phyloP scores from a whole-genome alignment of 2,329 filamentous ascomycete genomes.

The Westerdykella ornata region DNA sequence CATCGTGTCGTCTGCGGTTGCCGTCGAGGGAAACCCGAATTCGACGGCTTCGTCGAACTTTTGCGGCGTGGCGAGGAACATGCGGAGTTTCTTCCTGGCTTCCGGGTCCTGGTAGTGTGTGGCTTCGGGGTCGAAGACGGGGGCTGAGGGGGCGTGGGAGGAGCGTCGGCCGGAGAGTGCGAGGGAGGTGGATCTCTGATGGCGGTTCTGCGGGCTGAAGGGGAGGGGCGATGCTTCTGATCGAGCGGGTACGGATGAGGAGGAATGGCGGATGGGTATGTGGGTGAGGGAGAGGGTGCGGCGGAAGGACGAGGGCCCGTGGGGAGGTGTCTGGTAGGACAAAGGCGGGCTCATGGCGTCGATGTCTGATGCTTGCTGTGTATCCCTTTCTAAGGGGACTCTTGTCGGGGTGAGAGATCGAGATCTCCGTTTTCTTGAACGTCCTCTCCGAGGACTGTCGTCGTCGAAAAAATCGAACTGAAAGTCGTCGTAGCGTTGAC shows the following conservation, averaged over 20 bases:
- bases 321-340: slow-evolving; percentile 5
- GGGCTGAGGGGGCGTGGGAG: slow-evolving; percentile 20
- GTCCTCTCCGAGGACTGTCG: slow-evolving; percentile 6
- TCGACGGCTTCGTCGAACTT: slow-evolving; percentile 95
- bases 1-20: slow-evolving; percentile 13
- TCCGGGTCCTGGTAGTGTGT: slow-evolving; percentile 88
- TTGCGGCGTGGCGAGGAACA: slow-evolving; percentile 80
- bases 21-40: slow-evolving; percentile 73
- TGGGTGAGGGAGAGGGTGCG: slow-evolving; percentile 67
- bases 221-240: slow-evolving; percentile 37
- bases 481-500: slow-evolving; percentile 30
- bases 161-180: slow-evolving; percentile 25
- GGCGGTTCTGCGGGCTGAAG: slow-evolving; percentile 26
- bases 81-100: slow-evolving; percentile 74
- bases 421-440: slow-evolving; percentile 13
- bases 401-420: slow-evolving; percentile 15
- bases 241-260: slow-evolving; percentile 41
- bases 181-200: slow-evolving; percentile 28
- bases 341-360: slow-evolving; percentile 21
- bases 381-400: slow-evolving; percentile 14
- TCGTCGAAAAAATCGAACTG: slow-evolving; percentile 23
- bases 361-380: slow-evolving; percentile 23
- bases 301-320: slow-evolving; percentile 49
- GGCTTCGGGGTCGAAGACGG: slow-evolving; percentile 57
- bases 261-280: slow-evolving; percentile 52